Base-by-base conservation (phyloP, 306 rosid species). In the Lithocarpus polystachyus region DNA sequence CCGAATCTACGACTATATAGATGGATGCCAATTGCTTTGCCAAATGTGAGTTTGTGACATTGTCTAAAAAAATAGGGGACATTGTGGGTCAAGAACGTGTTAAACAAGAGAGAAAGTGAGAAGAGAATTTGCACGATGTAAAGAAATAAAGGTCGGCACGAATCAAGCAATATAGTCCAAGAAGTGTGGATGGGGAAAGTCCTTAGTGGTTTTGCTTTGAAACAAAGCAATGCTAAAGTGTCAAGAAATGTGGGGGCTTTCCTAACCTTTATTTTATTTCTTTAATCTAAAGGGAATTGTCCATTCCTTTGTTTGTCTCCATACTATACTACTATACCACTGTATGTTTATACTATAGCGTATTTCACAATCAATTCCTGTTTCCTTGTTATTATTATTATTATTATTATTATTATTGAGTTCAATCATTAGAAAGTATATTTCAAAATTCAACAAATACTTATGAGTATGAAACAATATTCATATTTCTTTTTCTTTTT, bases 151-250 rank as follows among this genome's bases (percentile, higher is more conserved):
- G 65, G 65, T 13, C 0, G 6, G 62, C 22, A 10, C 26, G 65
- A 11, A 59, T 48, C 53, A 48, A 48, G 17, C 53, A 48, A 11
- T 26, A 55, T 13, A 3, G 65, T 69, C 57, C 22, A 69, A 15
- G 72, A 57, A 68, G 4, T 23, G 59, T 69, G 75, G 75, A 78
- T 48, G 37, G 56, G 56, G 26, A 13, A 37, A 45, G 33, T 15
- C 43, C 75, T 69, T 3, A 56, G 59, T 29, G 60, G 45, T 74
- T 78, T 78, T 33, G 37, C 75, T 70, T 78, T 43, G 75, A 56
- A 53, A 70, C 64, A 40, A 78, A 78, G 75, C 56, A 56, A 78
- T 56, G 72, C 43, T 68, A 70, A 56, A 56, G 23, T 77, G 48
- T 7, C 23, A 51, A 43, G 67, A 14, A 68, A 67, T 19, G 68